Conservation (phyloP, 345 rosid species). For the Hibiscus syriacus region DNA sequence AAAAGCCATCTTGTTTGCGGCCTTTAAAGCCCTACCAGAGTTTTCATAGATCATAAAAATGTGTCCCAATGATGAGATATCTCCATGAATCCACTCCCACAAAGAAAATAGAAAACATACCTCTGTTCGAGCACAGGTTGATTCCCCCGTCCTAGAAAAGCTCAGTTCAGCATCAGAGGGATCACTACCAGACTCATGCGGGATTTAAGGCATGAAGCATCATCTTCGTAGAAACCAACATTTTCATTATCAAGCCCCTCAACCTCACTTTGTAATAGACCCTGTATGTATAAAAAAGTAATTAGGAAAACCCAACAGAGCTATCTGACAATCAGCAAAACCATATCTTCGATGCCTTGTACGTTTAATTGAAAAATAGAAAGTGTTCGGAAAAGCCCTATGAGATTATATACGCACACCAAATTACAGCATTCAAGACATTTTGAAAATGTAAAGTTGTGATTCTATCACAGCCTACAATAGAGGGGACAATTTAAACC, state of each 20-base stretch:
- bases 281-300: constrained; percentile 17
- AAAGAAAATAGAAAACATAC: constrained; percentile 17
- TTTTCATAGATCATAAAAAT: not conserved
- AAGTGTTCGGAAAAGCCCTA: not conserved
- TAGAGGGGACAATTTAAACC: not conserved
- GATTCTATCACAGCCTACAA: not conserved
- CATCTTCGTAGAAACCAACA: constrained; percentile 49
- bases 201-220: constrained; percentile 24
- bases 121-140: constrained; percentile 50
- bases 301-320: not conserved
- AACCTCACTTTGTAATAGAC: constrained; percentile 45
- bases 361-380: not conserved
- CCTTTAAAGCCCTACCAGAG: constrained; percentile 39
- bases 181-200: constrained; percentile 14
- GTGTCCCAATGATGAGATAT: not conserved
- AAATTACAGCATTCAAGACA: not conserved
- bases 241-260: constrained; percentile 37
- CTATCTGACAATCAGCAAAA: not conserved
- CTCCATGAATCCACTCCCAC: not conserved
- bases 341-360: not conserved
- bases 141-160: constrained; percentile 16
- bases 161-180: constrained; percentile 10
- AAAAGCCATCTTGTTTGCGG: constrained; percentile 40
- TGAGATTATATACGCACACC: not conserved
- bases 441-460: not conserved